Percentiles rank a stretch among this genome's conserved stretches.
These are phyloP conservation scores for Verticillium dahliae DNA, from an alignment of 2,329 filamentous ascomycete species.

Conservation along the genomic window DNA sequence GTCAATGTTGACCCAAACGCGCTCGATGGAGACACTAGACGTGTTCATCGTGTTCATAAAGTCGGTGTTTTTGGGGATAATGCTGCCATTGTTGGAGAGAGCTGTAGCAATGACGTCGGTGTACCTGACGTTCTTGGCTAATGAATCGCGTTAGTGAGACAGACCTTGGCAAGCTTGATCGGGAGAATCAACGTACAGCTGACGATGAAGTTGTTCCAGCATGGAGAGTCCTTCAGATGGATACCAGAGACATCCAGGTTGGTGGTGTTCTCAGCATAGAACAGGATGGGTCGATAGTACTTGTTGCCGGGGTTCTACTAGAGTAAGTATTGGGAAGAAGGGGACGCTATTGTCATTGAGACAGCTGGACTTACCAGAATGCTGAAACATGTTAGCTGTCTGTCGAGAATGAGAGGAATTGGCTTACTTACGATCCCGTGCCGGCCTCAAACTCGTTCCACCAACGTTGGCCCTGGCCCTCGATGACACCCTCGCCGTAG, in stretches of 20 bases:
- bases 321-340: not conserved
- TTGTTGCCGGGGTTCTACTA: conserved; percentile 39
- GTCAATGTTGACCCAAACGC: conserved; percentile 45
- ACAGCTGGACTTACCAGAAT: not conserved
- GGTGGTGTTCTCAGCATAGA: conserved; percentile 56
- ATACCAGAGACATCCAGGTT: conserved; percentile 52
- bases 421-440: conserved; percentile 10
- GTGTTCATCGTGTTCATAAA: conserved; percentile 56
- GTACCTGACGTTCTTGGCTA: conserved; percentile 41
- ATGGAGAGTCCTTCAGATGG: conserved; percentile 53
- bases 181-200: conserved; percentile 23
- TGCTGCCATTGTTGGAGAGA: conserved; percentile 35
- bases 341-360: too few species aligned
- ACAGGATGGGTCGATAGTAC: conserved; percentile 53
- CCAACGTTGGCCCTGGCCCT: conserved; percentile 45
- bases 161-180: not conserved
- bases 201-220: conserved; percentile 59
- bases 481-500: conserved; percentile 49
- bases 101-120: conserved; percentile 48
- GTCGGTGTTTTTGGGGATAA: conserved; percentile 53
- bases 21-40: conserved; percentile 43
- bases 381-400: not conserved
- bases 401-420: not conserved
- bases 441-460: conserved; percentile 33
- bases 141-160: not conserved